Evolutionary conservation across 2,329 filamentous ascomycete species (phyloP).

Genomic region (Xylaria sp.): DNA sequence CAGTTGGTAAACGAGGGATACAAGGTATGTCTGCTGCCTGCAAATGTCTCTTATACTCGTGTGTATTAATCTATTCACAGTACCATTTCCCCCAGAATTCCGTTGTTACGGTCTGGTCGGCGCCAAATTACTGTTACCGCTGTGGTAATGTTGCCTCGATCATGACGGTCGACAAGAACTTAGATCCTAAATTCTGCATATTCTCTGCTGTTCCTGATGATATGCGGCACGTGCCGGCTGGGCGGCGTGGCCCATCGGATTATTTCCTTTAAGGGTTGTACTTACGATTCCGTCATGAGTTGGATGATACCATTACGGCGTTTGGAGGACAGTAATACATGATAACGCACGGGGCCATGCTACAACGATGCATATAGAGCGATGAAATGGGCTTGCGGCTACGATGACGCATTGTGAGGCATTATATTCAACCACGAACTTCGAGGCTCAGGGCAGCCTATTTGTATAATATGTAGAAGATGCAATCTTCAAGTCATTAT

Average conservation of each 20-base stretch:
- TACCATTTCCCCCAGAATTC: slow-evolving; percentile 97
- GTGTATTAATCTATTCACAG: slow-evolving; percentile 55
- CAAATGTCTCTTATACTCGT: slow-evolving; percentile 50
- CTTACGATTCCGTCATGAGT: slow-evolving; percentile 39
- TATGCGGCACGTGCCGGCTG: slow-evolving; percentile 80
- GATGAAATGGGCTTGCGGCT: slow-evolving; percentile 24
- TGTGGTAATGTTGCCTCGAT: slow-evolving; percentile 98
- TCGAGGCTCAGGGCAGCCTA: slow-evolving; percentile 11
- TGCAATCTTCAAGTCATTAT: slow-evolving; percentile 19
- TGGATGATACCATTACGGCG: slow-evolving; percentile 48
- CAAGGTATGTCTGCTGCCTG: slow-evolving; percentile 76
- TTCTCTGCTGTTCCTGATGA: slow-evolving; percentile 91
- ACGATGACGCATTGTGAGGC: slow-evolving; percentile 20
- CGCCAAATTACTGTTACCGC: slow-evolving; percentile 93
- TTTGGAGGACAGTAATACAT: slow-evolving; percentile 37
- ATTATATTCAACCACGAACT: slow-evolving; percentile 22
- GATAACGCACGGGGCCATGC: slow-evolving; percentile 25
- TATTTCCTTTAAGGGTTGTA: slow-evolving; percentile 69
- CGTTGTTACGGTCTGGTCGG: slow-evolving; percentile 97
- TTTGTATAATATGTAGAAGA: slow-evolving; percentile 36
- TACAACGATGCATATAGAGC: slow-evolving; percentile 36
- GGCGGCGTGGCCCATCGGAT: slow-evolving; percentile 72
- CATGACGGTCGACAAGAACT: slow-evolving; percentile 86
- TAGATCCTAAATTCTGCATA: slow-evolving; percentile 91
- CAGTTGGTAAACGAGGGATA: slow-evolving; percentile 98